Evolutionary conservation across 2,329 filamentous ascomycete genomes (phyloP).

Genomic region (Phyllosticta ampelicida): DNA sequence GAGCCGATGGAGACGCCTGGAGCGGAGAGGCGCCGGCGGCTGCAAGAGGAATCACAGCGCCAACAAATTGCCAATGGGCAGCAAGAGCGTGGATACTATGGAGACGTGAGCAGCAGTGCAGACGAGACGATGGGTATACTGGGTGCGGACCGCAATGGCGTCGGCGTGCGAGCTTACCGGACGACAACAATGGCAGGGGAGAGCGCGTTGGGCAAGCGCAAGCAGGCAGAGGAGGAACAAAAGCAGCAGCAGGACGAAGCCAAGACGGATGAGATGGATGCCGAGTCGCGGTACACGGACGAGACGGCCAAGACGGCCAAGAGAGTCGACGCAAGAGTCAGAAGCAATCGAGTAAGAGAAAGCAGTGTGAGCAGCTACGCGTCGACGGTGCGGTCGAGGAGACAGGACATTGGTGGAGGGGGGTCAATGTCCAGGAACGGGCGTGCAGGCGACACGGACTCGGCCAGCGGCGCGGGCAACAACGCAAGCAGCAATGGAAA

Average conservation of each 20-base stretch:
- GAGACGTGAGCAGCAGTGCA: constrained; percentile 1
- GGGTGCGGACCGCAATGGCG: constrained; percentile 1
- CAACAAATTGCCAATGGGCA: neutral
- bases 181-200: neutral
- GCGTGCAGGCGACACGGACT: neutral
- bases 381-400: neutral
- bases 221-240: neutral
- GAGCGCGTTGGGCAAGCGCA: neutral
- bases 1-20: neutral
- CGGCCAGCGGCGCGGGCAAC: constrained; percentile 9
- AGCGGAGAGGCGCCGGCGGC: constrained; percentile 4
- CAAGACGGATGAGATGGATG: neutral
- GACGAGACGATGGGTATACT: constrained; percentile 9
- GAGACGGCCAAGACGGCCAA: neutral
- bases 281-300: neutral
- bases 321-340: neutral
- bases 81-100: too few species aligned
- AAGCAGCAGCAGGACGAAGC: too few species aligned
- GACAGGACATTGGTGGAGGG: neutral
- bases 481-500: constrained; percentile 15
- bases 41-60: neutral
- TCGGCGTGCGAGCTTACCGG: constrained; percentile 1
- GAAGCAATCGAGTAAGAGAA: neutral
- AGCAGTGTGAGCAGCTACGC: neutral
- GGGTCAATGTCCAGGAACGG: neutral